Base-by-base conservation (phyloP, 2,329 filamentous ascomycete genomes). In the Botrytis squamosa region DNA sequence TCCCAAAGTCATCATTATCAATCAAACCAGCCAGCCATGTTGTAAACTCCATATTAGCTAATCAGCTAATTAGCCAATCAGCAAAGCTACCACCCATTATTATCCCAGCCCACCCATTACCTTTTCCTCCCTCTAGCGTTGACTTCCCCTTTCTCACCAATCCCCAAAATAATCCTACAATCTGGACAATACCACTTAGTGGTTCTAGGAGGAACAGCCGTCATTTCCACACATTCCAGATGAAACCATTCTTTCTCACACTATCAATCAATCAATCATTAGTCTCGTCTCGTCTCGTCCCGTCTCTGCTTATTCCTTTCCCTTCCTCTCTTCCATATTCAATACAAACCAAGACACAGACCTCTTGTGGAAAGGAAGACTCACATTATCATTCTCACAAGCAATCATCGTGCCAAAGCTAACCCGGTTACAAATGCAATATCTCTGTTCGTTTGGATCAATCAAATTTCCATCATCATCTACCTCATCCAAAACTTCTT, bases 181-280 rank as follows among this genome's bases (percentile, higher is more conserved):
- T 93, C 90, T 1, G 92, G 92, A 82, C 93, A 96, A 79, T 94
- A 96, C 93, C 93, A 96, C 82, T 94, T 94, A 3, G 91, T 91
- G 46, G 91, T 92, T 29, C 92, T 86, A 3, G 90, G 88, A 18
- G 93, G 92, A 74, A 92, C 88, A 38, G 90, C 85, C 18, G 86
- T 85, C 49, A 96, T 84, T 8, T 87, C 90, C 9, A 96, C 91
- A 79, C 93, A 96, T 76, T 90, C 89, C 59, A 96, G 86, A 80
- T 96, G 93, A 81, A 95, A 96, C 93, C 93, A 96, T 82, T 95
- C 92, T 76, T 90, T 89, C 78, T 93, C 90, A 83, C 93, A 96
- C 83, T 92, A 84, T 52, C 12, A 49, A 33, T 40, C 74, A 80
- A 74, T 25, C 74, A 81, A 74, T 18, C 29, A 20, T 66, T 29